Percentiles rank a stretch among this genome's conserved stretches.
Conservation (phyloP, 2,329 filamentous ascomycete genomes). For the Botryotinia narcissicola region DNA sequence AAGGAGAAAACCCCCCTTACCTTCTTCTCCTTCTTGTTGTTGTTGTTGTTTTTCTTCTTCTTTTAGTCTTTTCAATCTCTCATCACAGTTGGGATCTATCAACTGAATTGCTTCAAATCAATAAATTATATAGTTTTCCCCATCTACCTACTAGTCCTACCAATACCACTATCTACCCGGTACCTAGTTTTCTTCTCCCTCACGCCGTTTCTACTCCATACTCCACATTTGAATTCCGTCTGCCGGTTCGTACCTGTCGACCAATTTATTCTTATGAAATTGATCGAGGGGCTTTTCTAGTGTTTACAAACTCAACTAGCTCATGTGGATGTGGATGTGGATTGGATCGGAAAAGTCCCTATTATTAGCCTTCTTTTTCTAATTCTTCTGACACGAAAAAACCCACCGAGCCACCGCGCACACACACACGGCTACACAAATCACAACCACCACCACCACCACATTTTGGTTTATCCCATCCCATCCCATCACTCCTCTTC, state of each 20-base stretch:
- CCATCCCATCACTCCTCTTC: conserved; percentile 4
- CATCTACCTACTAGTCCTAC: neutral
- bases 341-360: neutral
- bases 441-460: neutral
- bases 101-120: neutral
- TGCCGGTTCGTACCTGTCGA: neutral
- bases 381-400: conserved; percentile 18
- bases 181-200: neutral
- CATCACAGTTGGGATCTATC: neutral
- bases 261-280: neutral
- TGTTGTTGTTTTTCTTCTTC: neutral
- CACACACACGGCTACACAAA: neutral
- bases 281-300: neutral
- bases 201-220: neutral
- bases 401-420: conserved; percentile 1
- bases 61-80: neutral
- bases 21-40: neutral
- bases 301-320: neutral
- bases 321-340: conserved; percentile 3
- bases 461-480: conserved; percentile 9
- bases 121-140: neutral
- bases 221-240: neutral
- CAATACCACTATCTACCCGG: neutral
- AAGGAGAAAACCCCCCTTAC: neutral
- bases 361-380: neutral